Evolutionary conservation across 2,329 filamentous ascomycete genomes (phyloP).

Genomic region (Calonectria montana): DNA sequence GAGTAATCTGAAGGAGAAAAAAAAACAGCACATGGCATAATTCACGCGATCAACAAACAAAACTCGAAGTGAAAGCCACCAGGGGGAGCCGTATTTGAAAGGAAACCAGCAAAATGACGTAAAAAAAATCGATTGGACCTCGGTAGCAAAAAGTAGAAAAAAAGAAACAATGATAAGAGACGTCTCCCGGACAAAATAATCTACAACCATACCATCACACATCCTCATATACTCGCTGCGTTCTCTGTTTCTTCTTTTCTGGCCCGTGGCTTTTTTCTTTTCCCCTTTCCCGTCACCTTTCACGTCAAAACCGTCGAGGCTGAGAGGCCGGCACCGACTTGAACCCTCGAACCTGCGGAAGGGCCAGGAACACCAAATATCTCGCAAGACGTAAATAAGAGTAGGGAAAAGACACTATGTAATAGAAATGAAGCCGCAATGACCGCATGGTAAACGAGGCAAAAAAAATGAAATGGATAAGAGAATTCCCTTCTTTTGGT

Average conservation of each 20-base stretch:
- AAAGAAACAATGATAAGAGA: conserved; percentile 33
- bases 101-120: conserved; percentile 21
- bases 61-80: background rate
- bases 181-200: conserved; percentile 39
- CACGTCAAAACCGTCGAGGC: conserved; percentile 5
- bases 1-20: background rate
- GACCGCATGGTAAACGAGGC: conserved; percentile 18
- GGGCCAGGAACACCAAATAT: conserved; percentile 17
- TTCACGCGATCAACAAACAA: background rate
- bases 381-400: conserved; percentile 17
- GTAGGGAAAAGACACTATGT: conserved; percentile 15
- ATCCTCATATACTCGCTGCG: conserved; percentile 36
- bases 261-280: background rate
- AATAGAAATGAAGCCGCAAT: conserved; percentile 11
- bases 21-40: background rate
- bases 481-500: conserved; percentile 29
- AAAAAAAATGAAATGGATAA: background rate
- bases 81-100: background rate
- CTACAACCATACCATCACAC: conserved; percentile 39
- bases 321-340: conserved; percentile 4
- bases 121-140: conserved; percentile 34
- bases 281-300: conserved; percentile 5
- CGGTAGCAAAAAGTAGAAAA: conserved; percentile 34
- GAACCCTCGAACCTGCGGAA: conserved; percentile 16
- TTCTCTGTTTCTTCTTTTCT: conserved; percentile 6